These are phyloP conservation scores for Boletus bicolor DNA, from an alignment of 768 basidiomycete species.

Conservation along the genomic window DNA sequence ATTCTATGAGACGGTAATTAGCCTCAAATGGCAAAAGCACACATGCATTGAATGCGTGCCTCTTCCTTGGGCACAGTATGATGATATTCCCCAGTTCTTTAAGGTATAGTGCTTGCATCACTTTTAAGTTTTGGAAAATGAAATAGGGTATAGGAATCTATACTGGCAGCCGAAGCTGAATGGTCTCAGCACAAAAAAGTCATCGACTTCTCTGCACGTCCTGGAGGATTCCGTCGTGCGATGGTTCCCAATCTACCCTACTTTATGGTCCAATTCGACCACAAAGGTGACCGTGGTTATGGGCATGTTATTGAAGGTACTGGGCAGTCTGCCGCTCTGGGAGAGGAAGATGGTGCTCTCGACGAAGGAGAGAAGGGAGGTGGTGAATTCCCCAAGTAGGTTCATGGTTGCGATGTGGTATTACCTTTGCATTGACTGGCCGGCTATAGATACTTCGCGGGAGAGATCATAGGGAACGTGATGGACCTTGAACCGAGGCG, in stretches of 20 bases:
- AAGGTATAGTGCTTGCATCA: slow-evolving; percentile 45
- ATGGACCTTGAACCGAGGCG: slow-evolving; percentile 81
- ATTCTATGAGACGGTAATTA: slow-evolving; percentile 93
- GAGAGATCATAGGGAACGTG: slow-evolving; percentile 90
- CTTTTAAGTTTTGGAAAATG: slow-evolving; percentile 4
- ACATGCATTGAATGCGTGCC: slow-evolving; percentile 94
- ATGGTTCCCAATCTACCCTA: slow-evolving; percentile 98
- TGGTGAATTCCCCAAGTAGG: slow-evolving; percentile 85
- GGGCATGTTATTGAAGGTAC: slow-evolving; percentile 97
- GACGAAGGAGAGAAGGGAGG: slow-evolving; percentile 90
- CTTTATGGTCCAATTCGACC: slow-evolving; percentile 98
- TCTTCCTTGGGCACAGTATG: slow-evolving; percentile 83
- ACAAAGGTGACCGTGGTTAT: slow-evolving; percentile 97
- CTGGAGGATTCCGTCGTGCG: slow-evolving; percentile 90
- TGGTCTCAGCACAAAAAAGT: slow-evolving; percentile 99
- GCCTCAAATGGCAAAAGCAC: slow-evolving; percentile 83
- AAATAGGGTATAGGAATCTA: slow-evolving; percentile 67
- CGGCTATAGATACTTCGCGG: slow-evolving; percentile 78
- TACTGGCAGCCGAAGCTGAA: slow-evolving; percentile 87
- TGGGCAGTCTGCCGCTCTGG: slow-evolving; percentile 56
- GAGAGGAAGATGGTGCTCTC: slow-evolving; percentile 60
- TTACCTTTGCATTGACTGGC: slow-evolving; percentile 3
- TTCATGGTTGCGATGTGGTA: background rate
- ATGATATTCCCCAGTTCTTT: slow-evolving; percentile 90
- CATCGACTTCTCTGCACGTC: slow-evolving; percentile 86